Percentiles rank a stretch among this genome's conserved stretches.
Evolutionary conservation across 176 grass and related monocot genomes (phyloP).

Genomic region (Areca catechu): DNA sequence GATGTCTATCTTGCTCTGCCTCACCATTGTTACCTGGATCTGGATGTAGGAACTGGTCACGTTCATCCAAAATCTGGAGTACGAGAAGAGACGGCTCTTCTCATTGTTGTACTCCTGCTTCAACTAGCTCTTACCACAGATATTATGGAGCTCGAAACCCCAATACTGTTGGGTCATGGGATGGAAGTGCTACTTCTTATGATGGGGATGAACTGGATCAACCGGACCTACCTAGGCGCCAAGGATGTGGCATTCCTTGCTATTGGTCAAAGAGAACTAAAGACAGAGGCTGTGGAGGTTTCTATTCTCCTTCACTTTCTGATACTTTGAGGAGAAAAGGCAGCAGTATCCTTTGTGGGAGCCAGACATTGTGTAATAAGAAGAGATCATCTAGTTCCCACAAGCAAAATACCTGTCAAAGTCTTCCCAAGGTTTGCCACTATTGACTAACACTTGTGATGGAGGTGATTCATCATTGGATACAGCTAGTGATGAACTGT

Average conservation of each 20-base stretch:
- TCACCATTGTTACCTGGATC: conserved; percentile 64
- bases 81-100: conserved; percentile 54
- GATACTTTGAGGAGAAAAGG: conserved; percentile 79
- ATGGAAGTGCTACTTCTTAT: conserved; percentile 55
- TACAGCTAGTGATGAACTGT: conserved; percentile 70
- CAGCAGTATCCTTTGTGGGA: conserved; percentile 57
- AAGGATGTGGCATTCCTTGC: conserved; percentile 44
- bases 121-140: conserved; percentile 68
- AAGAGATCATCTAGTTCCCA: conserved; percentile 41
- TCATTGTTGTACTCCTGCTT: conserved; percentile 76
- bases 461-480: conserved; percentile 57
- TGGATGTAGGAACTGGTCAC: conserved; percentile 62
- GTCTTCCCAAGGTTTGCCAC: conserved; percentile 41
- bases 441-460: conserved; percentile 46
- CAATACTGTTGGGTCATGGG: conserved; percentile 40
- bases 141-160: conserved; percentile 28
- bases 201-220: conserved; percentile 67
- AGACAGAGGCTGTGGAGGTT: conserved; percentile 17
- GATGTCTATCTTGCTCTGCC: conserved; percentile 41
- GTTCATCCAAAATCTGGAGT: conserved; percentile 50
- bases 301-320: conserved; percentile 76
- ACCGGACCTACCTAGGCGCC: conserved; percentile 39
- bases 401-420: conserved; percentile 43
- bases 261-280: conserved; percentile 52
- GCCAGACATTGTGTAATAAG: conserved; percentile 48